Conservation (phyloP, 1,284 basidiomycete species). For the Trichosporon sp. region DNA sequence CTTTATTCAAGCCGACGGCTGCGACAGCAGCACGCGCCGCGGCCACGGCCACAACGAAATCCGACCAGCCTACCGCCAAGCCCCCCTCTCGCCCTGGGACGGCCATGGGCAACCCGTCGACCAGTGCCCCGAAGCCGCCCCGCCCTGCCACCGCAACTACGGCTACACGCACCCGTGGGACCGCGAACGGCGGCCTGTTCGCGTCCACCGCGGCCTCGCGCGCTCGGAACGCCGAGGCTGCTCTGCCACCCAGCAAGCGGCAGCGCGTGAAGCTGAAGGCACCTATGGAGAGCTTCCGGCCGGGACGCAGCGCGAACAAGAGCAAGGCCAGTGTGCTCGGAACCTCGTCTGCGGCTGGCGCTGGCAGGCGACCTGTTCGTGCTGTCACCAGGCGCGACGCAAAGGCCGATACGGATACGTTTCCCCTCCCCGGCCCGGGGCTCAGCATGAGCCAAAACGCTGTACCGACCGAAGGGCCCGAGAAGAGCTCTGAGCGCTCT, state of each 20-base stretch:
- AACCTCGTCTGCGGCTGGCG: not conserved
- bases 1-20: conserved; percentile 19
- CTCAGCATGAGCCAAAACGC: not conserved
- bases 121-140: not conserved
- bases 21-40: conserved; percentile 20
- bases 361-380: not conserved
- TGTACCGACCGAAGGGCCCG: not conserved
- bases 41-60: not conserved
- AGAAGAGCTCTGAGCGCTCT: not conserved
- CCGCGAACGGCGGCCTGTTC: not conserved
- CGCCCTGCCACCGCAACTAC: not conserved
- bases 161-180: not conserved
- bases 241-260: conserved; percentile 30
- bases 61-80: not conserved
- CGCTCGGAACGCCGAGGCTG: conserved; percentile 18
- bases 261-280: conserved; percentile 40
- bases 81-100: not conserved
- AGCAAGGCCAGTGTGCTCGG: conserved; percentile 15
- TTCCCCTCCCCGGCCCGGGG: conserved; percentile 15
- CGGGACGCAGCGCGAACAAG: conserved; percentile 16
- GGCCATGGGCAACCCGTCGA: not conserved
- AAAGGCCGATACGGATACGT: conserved; percentile 9
- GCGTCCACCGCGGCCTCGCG: conserved; percentile 20
- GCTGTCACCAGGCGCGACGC: not conserved
- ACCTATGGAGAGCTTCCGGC: conserved; percentile 40